These are phyloP conservation scores for Setaria italica DNA, from an alignment of 202 grass and related monocot genomes.

Conservation along the genomic window DNA sequence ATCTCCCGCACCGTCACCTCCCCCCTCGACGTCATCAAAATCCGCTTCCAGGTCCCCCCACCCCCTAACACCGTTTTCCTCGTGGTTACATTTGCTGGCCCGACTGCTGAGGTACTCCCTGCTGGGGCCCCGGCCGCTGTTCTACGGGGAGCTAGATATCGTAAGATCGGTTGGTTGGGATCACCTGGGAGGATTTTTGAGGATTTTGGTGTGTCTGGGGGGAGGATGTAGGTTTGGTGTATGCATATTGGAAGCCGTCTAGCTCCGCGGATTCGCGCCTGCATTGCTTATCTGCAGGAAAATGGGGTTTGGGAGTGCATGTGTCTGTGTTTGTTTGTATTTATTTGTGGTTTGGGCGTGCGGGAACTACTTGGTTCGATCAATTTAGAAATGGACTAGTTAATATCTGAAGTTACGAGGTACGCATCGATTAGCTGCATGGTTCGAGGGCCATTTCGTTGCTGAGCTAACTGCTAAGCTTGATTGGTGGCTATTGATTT, in stretches of 20 bases:
- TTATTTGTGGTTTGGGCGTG: background rate
- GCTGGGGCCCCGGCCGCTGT: background rate
- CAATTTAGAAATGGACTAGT: background rate
- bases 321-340: background rate
- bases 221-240: background rate
- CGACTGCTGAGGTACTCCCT: background rate
- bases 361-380: background rate
- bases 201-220: background rate
- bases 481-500: background rate
- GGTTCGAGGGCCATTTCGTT: background rate
- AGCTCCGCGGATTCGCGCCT: background rate
- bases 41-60: slow-evolving; percentile 85
- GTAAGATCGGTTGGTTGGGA: background rate
- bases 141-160: background rate
- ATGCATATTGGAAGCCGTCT: background rate
- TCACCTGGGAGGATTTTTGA: background rate
- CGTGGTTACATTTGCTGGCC: background rate
- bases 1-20: slow-evolving; percentile 93
- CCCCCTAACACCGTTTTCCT: background rate
- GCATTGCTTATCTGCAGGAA: slow-evolving; percentile 25
- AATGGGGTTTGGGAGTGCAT: background rate
- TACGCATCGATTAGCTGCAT: background rate
- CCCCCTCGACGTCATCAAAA: slow-evolving; percentile 96
- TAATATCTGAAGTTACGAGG: background rate
- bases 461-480: background rate